Conservation (phyloP, 257 asterid genomes). For the Solanum phureja region DNA sequence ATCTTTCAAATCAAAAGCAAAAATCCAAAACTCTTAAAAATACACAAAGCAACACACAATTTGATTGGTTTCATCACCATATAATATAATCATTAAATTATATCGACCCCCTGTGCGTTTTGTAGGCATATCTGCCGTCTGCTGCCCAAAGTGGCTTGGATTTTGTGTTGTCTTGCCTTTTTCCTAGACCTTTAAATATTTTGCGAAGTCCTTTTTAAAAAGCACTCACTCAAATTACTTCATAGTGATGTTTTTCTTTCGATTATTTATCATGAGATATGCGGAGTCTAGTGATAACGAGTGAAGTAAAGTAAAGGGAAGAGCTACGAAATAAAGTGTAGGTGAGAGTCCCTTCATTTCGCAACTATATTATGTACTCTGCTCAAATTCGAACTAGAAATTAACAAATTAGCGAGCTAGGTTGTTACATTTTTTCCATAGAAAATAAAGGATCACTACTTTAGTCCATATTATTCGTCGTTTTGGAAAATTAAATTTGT, state of each 20-base stretch:
- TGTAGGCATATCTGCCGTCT: neutral
- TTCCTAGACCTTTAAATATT: neutral
- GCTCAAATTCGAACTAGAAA: neutral
- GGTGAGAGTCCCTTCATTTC: neutral
- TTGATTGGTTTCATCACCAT: slow-evolving; percentile 5
- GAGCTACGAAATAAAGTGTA: neutral
- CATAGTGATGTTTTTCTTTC: neutral
- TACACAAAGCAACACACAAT: neutral
- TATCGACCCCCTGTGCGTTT: neutral
- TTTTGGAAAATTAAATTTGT: neutral
- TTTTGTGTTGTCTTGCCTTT: neutral
- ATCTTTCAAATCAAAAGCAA: neutral
- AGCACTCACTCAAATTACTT: neutral
- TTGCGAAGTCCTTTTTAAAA: neutral
- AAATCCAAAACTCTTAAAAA: neutral
- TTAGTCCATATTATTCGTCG: neutral
- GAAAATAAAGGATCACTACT: neutral
- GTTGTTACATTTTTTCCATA: neutral
- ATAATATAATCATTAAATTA: neutral
- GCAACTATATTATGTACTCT: neutral
- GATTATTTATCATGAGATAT: neutral
- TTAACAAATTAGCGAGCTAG: neutral
- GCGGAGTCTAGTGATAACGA: neutral
- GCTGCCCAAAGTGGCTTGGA: neutral
- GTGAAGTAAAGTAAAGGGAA: neutral